Evolutionary conservation across 495 filamentous ascomycete genomes (phyloP).

Genomic region (Neurospora tetrasperma): DNA sequence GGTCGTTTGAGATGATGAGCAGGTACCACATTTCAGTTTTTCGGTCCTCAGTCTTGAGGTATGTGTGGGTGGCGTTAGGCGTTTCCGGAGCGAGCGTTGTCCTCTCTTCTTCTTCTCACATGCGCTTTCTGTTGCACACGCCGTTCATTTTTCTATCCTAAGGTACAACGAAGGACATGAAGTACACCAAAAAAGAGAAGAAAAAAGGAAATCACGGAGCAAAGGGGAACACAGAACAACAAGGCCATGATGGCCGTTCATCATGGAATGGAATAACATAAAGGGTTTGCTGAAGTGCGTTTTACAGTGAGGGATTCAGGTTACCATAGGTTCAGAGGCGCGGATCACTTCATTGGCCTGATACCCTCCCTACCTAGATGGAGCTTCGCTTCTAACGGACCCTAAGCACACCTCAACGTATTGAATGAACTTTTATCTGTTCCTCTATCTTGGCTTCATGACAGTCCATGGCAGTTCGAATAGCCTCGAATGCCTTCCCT

Average conservation of each 20-base stretch:
- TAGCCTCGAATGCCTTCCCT: not conserved
- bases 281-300: not conserved
- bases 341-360: not conserved
- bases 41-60: not conserved
- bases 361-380: not conserved
- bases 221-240: not conserved
- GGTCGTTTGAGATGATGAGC: conserved; percentile 37
- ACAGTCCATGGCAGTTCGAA: not conserved
- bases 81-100: not conserved
- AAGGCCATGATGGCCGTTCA: not conserved
- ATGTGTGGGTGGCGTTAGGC: not conserved
- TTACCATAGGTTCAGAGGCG: not conserved
- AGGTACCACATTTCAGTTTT: not conserved
- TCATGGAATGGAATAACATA: not conserved
- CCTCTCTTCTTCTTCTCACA: not conserved
- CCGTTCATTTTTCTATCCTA: not conserved
- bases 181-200: not conserved
- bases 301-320: not conserved
- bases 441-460: not conserved
- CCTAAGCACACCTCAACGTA: no score
- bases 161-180: not conserved
- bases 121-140: not conserved
- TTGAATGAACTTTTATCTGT: not conserved
- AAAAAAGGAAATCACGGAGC: not conserved
- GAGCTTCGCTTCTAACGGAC: not conserved